A percentile compares a stretch with the other conserved stretches of the same genome.
These are phyloP conservation scores for Ceratobasidium theobromae DNA, from an alignment of 1,284 basidiomycete species.

Conservation along the genomic window DNA sequence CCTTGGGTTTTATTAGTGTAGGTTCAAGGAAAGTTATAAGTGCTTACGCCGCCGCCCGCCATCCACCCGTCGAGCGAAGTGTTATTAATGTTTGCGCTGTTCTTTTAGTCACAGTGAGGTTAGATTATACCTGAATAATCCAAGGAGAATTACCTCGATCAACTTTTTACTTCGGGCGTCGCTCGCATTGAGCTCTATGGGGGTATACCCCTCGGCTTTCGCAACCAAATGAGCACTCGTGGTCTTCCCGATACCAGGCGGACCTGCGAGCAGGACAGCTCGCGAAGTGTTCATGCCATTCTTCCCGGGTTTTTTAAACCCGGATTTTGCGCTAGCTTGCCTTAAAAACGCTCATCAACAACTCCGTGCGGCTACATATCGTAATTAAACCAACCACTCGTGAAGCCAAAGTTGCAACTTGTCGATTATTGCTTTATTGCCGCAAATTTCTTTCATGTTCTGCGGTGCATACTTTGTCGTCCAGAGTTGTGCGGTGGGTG, in stretches of 20 bases:
- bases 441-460: conserved; percentile 86
- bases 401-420: conserved; percentile 85
- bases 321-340: conserved; percentile 67
- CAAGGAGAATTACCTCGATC: conserved; percentile 65
- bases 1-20: conserved; percentile 44
- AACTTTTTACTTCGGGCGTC: conserved; percentile 96
- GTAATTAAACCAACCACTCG: conserved; percentile 64
- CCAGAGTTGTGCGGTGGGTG: conserved; percentile 71
- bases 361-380: not conserved
- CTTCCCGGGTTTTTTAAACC: conserved; percentile 95
- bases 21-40: conserved; percentile 9
- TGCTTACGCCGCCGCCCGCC: conserved; percentile 58
- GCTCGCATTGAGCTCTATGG: conserved; percentile 95
- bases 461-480: conserved; percentile 93
- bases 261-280: conserved; percentile 87
- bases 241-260: conserved; percentile 97
- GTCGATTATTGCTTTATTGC: conserved; percentile 90
- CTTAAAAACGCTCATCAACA: conserved; percentile 47
- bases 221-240: conserved; percentile 94
- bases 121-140: not conserved
- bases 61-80: conserved; percentile 88
- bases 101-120: conserved; percentile 49
- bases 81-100: conserved; percentile 84
- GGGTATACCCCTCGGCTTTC: conserved; percentile 83
- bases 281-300: conserved; percentile 84